Base-by-base conservation (phyloP, 192 early-diverging fungal species). In the Umbelopsis isabellina region DNA sequence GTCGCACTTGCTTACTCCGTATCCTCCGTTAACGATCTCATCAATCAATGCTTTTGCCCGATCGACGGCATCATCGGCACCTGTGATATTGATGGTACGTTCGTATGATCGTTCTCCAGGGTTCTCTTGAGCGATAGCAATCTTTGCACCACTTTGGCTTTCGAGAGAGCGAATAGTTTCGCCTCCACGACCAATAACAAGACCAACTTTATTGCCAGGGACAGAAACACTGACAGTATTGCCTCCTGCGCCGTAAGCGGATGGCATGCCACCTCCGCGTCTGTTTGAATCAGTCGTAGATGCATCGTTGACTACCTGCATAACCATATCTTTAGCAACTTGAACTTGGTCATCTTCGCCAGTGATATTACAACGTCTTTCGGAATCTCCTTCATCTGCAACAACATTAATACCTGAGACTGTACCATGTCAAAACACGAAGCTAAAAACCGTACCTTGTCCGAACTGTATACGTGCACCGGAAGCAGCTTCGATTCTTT, bases 101-200 rank as follows among this genome's bases (percentile, higher is more conserved):
- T 86, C 84, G 12, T 77, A 69, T 4, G 84, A 72, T 45, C 71
- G 72, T 35, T 73, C 68, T 15, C 69, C 64, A 35, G 79, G 52
- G n/a, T 66, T 70, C 30, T 90, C 89, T 2, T 86, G 90, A 35
- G 87, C 82, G 22, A 92, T 87, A 71, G 85, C 86, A 71, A 93
- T 89, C n/a, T 86, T 82, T 2, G 90, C 90, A 3, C 90, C 89
- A 58, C 87, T 86, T 33, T 83, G 69, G 49, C 84, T 81, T 77
- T 93, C 89, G 18, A 93, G 82, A 49, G 87, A 85, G 20, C 89
- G 82, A 73, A 93, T 93, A 13, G 85, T 93, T 73, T 93, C 92
- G 15, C 92, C 92, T 46, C 90, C 85, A 35, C 88, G 77, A 21
- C 91, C 91, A 79, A 96, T 96, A 7, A 96, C 89, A 44, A 96